phyloP scores from a whole-genome alignment of 495 filamentous ascomycete genomes.

The Lasiosphaeria hispida region DNA sequence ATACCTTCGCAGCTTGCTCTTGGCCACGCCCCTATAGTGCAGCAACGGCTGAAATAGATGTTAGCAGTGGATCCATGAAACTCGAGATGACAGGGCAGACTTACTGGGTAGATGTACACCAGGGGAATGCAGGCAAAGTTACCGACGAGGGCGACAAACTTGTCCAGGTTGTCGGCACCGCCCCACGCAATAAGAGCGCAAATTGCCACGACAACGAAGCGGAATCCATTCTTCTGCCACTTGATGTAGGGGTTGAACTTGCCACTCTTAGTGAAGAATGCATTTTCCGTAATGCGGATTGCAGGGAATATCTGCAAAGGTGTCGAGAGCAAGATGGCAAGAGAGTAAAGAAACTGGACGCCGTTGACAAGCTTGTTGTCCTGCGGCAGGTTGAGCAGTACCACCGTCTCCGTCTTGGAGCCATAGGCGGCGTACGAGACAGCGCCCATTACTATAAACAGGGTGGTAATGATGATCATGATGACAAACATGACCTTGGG shows the following conservation, averaged over 20 bases:
- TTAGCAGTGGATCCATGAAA: conserved; percentile 23
- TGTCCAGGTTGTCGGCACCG: conserved; percentile 90
- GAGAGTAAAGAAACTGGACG: conserved; percentile 91
- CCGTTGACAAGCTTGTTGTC: conserved; percentile 94
- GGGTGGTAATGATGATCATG: conserved; percentile 89
- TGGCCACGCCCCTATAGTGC: conserved; percentile 77
- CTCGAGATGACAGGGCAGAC: conserved; percentile 28
- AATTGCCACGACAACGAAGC: conserved; percentile 83
- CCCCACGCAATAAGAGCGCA: conserved; percentile 88
- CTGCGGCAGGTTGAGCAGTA: conserved; percentile 93
- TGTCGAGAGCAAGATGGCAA: conserved; percentile 90
- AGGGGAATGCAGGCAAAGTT: conserved; percentile 97
- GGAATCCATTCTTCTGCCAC: conserved; percentile 97
- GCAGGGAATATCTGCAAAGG: conserved; percentile 96
- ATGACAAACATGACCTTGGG: conserved; percentile 79
- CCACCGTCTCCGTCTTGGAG: conserved; percentile 89
- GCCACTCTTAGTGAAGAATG: conserved; percentile 69
- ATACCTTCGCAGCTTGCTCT: conserved; percentile 56
- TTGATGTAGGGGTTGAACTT: conserved; percentile 97
- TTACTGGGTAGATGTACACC: conserved; percentile 95
- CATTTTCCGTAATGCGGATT: conserved; percentile 73
- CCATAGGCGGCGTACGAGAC: conserved; percentile 96
- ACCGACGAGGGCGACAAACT: conserved; percentile 92
- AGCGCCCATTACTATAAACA: conserved; percentile 89
- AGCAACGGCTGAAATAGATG: conserved; percentile 66